These are phyloP conservation scores for Aspergillus asperescens DNA, from an alignment of 495 filamentous ascomycete genomes.

Conservation along the genomic window DNA sequence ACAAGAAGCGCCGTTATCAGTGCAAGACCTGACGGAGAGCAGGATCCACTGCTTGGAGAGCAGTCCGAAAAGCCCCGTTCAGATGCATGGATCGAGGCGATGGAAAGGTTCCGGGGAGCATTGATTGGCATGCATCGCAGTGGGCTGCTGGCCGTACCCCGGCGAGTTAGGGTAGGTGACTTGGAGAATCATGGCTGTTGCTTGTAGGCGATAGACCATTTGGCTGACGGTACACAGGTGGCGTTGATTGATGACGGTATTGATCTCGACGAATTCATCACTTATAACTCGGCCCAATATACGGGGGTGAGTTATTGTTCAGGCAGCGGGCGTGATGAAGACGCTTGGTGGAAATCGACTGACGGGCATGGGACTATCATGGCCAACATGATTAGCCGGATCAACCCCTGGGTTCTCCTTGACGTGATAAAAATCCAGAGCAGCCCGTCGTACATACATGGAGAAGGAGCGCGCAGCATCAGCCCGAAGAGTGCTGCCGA, in stretches of 20 bases:
- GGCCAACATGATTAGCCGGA: conserved; percentile 7
- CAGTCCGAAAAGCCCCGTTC: neutral
- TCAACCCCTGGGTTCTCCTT: neutral
- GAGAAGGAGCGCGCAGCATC: conserved; percentile 1
- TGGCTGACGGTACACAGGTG: neutral
- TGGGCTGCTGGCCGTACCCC: neutral
- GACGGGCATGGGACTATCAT: neutral
- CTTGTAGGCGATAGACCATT: too few species aligned
- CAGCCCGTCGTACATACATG: conserved; percentile 1
- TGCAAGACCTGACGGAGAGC: neutral
- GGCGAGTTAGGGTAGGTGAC: neutral
- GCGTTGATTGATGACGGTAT: neutral
- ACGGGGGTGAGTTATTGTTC: neutral
- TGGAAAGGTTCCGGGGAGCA: neutral
- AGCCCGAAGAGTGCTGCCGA: neutral
- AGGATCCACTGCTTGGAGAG: neutral
- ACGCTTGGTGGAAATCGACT: conserved; percentile 2
- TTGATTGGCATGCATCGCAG: neutral
- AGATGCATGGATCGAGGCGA: conserved; percentile 1
- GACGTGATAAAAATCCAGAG: conserved; percentile 5
- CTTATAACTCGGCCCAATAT: neutral
- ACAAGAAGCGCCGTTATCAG: neutral
- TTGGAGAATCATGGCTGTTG: neutral
- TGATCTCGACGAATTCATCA: conserved; percentile 1
- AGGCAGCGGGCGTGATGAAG: neutral